phyloP scores from a whole-genome alignment of 192 early-diverging fungal genomes.

The Spinellus fusiger region DNA sequence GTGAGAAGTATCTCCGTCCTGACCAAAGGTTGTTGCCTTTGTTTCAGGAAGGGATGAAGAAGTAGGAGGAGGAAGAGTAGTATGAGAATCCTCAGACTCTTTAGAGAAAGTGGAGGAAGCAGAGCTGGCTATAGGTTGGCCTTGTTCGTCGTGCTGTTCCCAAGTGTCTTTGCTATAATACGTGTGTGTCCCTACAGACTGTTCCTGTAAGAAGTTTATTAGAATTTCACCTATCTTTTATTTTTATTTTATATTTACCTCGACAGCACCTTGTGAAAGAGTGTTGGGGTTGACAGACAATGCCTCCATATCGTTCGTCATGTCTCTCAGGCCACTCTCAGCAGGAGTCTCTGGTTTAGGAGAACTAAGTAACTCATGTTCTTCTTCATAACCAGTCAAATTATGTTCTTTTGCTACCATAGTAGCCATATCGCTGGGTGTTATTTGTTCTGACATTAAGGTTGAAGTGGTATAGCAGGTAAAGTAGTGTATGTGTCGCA shows the following conservation, averaged over 20 bases:
- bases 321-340: too few relatives aligned
- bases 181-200: background rate
- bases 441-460: background rate
- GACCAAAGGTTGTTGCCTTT: background rate
- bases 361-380: background rate
- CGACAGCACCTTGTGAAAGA: too few relatives aligned
- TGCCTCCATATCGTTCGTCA: background rate
- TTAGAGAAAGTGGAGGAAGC: background rate
- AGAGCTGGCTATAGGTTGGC: background rate
- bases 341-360: background rate
- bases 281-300: background rate
- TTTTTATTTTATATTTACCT: background rate
- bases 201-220: background rate
- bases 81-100: too few relatives aligned
- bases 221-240: background rate
- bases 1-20: background rate
- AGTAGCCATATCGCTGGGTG: background rate
- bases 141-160: background rate
- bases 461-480: background rate
- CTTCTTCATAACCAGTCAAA: background rate
- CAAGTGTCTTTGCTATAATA: background rate
- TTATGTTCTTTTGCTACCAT: background rate
- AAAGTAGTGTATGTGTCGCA: too few relatives aligned
- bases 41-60: background rate
- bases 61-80: too few relatives aligned